These are phyloP conservation scores for Delitschia confertaspora DNA, from an alignment of 495 filamentous ascomycete species.

Conservation along the genomic window DNA sequence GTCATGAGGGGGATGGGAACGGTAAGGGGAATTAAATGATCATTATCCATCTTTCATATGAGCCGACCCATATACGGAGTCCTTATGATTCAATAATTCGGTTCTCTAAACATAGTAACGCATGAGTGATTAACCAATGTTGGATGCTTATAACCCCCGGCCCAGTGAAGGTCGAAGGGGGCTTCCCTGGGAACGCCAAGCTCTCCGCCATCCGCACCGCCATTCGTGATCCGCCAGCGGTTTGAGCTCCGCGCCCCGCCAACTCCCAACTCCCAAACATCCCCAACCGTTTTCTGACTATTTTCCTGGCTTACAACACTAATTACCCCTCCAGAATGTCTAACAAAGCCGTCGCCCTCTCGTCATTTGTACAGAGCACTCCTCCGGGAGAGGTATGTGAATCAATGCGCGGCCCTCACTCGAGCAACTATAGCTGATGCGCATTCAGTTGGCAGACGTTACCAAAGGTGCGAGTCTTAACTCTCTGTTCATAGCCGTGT, in stretches of 20 bases:
- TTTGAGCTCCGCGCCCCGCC: conserved; percentile 2
- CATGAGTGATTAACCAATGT: too few species aligned
- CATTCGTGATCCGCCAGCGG: not conserved
- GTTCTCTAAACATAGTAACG: too few species aligned
- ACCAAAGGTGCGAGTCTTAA: conserved; percentile 58
- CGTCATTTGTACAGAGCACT: conserved; percentile 87
- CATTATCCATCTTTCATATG: too few species aligned
- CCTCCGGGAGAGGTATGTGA: conserved; percentile 87
- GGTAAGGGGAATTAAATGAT: too few species aligned
- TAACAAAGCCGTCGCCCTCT: conserved; percentile 21
- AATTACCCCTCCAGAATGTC: not conserved
- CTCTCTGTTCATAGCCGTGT: conserved; percentile 2
- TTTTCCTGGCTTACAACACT: not conserved
- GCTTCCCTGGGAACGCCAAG: too few species aligned
- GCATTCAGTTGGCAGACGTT: conserved; percentile 73
- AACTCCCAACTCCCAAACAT: not conserved
- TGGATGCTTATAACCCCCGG: too few species aligned
- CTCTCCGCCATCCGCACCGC: too few species aligned
- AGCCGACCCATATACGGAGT: too few species aligned
- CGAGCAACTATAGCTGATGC: not conserved
- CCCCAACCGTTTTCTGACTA: not conserved
- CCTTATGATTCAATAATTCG: too few species aligned
- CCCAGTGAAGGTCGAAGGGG: too few species aligned
- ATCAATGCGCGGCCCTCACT: conserved; percentile 1
- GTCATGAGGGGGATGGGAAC: too few species aligned